A percentile compares a stretch with the other conserved stretches of the same genome.
phyloP scores from a whole-genome alignment of 176 grass and related monocot genomes.

The Melocanna baccifera region DNA sequence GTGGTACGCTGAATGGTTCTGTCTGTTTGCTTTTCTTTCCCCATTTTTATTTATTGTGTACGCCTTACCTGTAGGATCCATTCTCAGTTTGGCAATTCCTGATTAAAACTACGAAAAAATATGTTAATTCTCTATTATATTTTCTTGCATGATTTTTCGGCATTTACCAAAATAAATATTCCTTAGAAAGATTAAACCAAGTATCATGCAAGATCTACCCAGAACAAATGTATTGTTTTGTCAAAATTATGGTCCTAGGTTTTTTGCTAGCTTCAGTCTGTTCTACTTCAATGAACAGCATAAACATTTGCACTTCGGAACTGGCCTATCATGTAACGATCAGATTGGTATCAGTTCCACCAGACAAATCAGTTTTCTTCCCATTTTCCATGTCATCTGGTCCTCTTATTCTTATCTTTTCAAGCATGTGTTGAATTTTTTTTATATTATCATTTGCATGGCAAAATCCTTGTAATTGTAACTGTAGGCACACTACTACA shows the following conservation, averaged over 20 bases:
- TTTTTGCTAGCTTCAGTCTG: neutral
- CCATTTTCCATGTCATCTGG: neutral
- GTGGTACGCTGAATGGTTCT: neutral
- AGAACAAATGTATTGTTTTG: neutral
- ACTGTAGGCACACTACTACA: conserved; percentile 8
- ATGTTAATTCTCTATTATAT: neutral
- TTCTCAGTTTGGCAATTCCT: neutral
- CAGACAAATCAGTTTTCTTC: neutral
- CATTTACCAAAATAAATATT: neutral
- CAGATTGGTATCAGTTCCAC: neutral
- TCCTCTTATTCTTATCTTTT: neutral
- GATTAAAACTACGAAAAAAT: neutral
- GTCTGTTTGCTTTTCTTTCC: neutral
- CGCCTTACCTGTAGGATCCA: neutral
- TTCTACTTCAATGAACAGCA: neutral
- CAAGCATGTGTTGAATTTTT: neutral
- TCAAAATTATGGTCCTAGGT: neutral
- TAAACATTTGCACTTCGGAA: neutral
- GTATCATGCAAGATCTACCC: neutral
- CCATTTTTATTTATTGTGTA: neutral
- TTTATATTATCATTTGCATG: neutral
- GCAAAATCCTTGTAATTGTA: neutral
- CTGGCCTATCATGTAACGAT: neutral
- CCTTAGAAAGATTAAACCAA: neutral
- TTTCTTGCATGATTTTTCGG: neutral